Percentiles rank a stretch among this genome's conserved stretches.
Conservation (phyloP, 2,329 filamentous ascomycete species). For the Colletotrichum lentis region DNA sequence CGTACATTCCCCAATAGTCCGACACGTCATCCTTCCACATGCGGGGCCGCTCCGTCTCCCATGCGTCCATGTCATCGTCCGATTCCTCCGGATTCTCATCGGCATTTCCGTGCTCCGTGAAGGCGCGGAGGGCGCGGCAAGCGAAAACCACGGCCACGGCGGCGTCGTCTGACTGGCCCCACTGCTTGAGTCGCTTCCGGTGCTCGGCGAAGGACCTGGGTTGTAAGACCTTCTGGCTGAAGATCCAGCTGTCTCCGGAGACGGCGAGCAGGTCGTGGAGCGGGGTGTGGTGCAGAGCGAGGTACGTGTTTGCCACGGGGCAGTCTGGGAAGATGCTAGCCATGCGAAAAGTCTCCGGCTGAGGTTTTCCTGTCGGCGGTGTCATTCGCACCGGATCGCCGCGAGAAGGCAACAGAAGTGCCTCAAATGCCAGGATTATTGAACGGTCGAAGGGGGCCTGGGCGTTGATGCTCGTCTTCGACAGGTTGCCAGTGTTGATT, state of each 20-base stretch:
- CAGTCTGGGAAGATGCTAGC: constrained; percentile 55
- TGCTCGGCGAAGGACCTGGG: constrained; percentile 56
- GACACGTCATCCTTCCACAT: constrained; percentile 52
- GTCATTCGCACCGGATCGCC: constrained; percentile 43
- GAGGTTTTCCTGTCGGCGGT: constrained; percentile 41
- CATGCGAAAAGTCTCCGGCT: constrained; percentile 45
- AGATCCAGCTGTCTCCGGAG: constrained; percentile 66
- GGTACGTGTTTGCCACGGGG: constrained; percentile 60
- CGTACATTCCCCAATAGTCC: constrained; percentile 65
- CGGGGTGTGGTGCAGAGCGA: constrained; percentile 67
- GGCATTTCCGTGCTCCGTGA: constrained; percentile 41
- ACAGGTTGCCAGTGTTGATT: constrained; percentile 47
- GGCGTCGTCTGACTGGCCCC: constrained; percentile 56
- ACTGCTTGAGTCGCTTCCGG: constrained; percentile 56
- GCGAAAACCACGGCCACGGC: constrained; percentile 59
- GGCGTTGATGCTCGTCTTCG: constrained; percentile 47
- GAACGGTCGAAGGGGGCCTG: constrained; percentile 52
- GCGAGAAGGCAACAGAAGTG: constrained; percentile 50
- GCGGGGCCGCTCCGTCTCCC: constrained; percentile 29
- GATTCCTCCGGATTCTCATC: constrained; percentile 21
- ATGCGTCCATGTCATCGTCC: constrained; percentile 21
- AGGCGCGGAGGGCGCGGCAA: constrained; percentile 59
- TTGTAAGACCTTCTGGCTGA: constrained; percentile 61
- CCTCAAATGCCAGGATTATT: constrained; percentile 52
- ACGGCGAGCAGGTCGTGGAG: constrained; percentile 65